These are phyloP conservation scores for Penicillium daleae DNA, from an alignment of 495 filamentous ascomycete genomes.

Conservation along the genomic window DNA sequence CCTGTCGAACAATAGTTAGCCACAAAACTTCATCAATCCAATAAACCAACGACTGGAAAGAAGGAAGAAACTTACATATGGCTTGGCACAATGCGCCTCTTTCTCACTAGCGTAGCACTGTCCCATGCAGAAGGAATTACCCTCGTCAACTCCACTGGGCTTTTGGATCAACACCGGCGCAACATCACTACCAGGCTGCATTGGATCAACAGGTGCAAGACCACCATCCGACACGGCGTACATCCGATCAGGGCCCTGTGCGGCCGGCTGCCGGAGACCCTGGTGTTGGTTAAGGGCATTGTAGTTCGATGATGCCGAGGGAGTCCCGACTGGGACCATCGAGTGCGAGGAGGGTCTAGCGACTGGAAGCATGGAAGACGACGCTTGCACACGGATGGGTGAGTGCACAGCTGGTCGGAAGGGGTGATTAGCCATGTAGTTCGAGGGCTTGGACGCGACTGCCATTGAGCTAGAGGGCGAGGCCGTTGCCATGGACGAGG, in stretches of 20 bases:
- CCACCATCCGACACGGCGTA: not conserved
- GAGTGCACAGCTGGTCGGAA: not conserved
- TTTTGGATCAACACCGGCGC: constrained; percentile 18
- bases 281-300: not conserved
- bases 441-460: not conserved
- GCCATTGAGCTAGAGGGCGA: not conserved
- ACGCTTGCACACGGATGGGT: not conserved
- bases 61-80: constrained; percentile 27
- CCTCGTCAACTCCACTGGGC: constrained; percentile 26
- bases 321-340: not conserved
- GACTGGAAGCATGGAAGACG: not conserved
- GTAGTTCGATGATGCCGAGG: not conserved
- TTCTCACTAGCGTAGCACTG: constrained; percentile 20
- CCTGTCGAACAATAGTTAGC: constrained; percentile 13
- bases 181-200: constrained; percentile 20
- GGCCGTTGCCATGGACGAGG: not conserved
- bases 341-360: not conserved
- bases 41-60: not conserved
- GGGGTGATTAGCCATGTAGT: not conserved
- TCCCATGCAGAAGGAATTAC: constrained; percentile 35
- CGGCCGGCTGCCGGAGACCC: not conserved
- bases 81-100: constrained; percentile 21
- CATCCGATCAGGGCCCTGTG: not conserved
- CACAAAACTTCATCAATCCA: not conserved
- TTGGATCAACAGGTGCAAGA: constrained; percentile 22